Conservation (phyloP, 257 asterid genomes). For the Orobanche coerulescens region DNA sequence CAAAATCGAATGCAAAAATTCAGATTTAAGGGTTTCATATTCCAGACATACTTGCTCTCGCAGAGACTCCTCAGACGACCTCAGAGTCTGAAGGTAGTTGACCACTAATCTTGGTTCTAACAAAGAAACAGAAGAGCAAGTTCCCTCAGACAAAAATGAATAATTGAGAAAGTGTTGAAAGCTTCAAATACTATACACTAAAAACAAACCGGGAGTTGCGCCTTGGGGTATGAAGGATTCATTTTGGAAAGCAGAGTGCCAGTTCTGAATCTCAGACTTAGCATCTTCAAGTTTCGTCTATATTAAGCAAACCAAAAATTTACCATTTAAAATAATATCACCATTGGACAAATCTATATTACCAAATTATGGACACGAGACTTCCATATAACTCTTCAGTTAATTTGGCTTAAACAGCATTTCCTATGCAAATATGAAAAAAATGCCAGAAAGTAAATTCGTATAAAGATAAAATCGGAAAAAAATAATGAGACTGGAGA, state of each 20-base stretch:
- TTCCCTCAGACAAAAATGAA: conserved; percentile 6
- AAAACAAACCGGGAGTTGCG: conserved; percentile 66
- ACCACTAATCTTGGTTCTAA: conserved; percentile 63
- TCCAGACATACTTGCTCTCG: conserved; percentile 71
- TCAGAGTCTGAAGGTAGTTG: conserved; percentile 66
- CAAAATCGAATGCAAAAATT: conserved; percentile 2
- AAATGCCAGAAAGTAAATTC: conserved; percentile 4
- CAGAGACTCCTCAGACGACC: conserved; percentile 82
- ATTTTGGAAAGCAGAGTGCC: conserved; percentile 87
- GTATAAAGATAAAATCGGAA: background rate
- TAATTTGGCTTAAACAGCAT: background rate
- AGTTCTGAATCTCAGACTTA: conserved; percentile 78
- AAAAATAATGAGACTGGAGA: background rate
- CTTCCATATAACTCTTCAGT: background rate
- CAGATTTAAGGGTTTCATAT: background rate
- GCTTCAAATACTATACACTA: background rate
- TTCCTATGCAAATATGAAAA: background rate
- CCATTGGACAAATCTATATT: background rate
- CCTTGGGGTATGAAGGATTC: conserved; percentile 64
- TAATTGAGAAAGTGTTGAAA: background rate
- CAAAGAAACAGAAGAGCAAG: conserved; percentile 14
- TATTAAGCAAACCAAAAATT: conserved; percentile 22
- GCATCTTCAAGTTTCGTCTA: conserved; percentile 75
- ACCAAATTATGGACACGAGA: background rate
- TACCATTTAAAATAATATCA: background rate